These are phyloP conservation scores for Udeniomyces megalosporus DNA, from an alignment of 768 basidiomycete species.

Conservation along the genomic window DNA sequence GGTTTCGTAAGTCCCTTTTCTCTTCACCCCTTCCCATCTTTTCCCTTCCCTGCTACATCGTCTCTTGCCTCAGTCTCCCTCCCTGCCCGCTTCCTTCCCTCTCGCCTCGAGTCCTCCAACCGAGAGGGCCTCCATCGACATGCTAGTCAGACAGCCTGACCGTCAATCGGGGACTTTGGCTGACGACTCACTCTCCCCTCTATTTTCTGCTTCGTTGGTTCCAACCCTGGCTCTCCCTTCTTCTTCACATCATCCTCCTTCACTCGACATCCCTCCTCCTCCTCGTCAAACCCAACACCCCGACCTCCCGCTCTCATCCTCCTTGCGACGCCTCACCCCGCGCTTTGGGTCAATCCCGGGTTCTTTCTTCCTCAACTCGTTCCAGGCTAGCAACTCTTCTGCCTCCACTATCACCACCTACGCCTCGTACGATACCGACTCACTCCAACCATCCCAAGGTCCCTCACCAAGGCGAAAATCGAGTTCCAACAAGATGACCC, in stretches of 20 bases:
- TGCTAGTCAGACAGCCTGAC: too few relatives aligned
- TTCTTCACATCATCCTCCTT: neutral
- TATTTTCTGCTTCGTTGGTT: neutral
- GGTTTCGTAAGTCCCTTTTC: too few relatives aligned
- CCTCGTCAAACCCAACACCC: neutral
- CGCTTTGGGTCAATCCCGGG: neutral
- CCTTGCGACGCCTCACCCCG: too few relatives aligned
- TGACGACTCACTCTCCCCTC: too few relatives aligned
- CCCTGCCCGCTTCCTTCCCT: too few relatives aligned
- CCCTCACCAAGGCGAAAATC: too few relatives aligned
- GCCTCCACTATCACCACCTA: neutral
- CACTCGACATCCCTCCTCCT: neutral
- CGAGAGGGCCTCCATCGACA: too few relatives aligned
- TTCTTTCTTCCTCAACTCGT: neutral
- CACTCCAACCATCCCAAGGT: neutral
- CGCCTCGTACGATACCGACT: neutral
- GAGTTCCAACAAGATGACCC: constrained; percentile 5
- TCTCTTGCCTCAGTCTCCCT: too few relatives aligned
- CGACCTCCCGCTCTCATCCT: neutral
- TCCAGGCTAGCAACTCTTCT: neutral
- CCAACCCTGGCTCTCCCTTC: neutral
- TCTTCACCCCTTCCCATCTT: too few relatives aligned
- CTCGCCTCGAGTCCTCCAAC: too few relatives aligned
- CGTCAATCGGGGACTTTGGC: too few relatives aligned
- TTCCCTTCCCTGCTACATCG: too few relatives aligned